Conservation (phyloP, 352 stramenopile genomes). For the Pythium phragmitis region DNA sequence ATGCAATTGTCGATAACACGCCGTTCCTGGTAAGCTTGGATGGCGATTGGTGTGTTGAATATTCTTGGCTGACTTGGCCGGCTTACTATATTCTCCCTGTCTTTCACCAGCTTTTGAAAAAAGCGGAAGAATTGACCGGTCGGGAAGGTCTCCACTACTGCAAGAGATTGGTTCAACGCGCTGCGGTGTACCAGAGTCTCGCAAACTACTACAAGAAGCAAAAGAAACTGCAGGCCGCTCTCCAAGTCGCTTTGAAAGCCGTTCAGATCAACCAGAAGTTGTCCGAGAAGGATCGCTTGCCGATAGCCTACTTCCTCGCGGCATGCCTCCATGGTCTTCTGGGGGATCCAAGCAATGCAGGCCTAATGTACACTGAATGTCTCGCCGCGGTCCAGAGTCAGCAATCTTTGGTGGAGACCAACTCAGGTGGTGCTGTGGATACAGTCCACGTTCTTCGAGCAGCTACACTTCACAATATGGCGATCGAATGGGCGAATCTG, state of each 20-base stretch:
- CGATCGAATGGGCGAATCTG: conserved; percentile 68
- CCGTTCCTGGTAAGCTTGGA: conserved; percentile 49
- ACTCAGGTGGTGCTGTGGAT: conserved; percentile 22
- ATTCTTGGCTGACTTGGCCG: not conserved
- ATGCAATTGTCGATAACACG: conserved; percentile 47
- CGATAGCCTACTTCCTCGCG: conserved; percentile 62
- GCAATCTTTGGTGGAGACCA: conserved; percentile 13
- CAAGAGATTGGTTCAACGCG: conserved; percentile 58
- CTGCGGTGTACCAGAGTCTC: conserved; percentile 59
- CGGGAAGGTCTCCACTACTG: conserved; percentile 62
- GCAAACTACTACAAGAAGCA: conserved; percentile 78
- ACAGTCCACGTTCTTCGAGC: conserved; percentile 51
- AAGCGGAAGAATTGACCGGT: conserved; percentile 59
- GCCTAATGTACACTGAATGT: conserved; percentile 65
- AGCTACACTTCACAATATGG: conserved; percentile 68
- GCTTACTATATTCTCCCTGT: not conserved
- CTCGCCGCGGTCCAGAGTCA: conserved; percentile 41
- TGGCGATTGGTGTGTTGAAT: not conserved
- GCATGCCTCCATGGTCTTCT: conserved; percentile 60
- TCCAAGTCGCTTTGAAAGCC: conserved; percentile 59
- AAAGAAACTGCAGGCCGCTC: conserved; percentile 66
- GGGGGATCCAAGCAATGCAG: conserved; percentile 54
- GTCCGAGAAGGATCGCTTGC: conserved; percentile 42
- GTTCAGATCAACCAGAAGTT: conserved; percentile 65
- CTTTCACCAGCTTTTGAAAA: conserved; percentile 50